Evolutionary conservation across 345 rosid genomes (phyloP).

Genomic region (Zanthoxylum bungeanum): DNA sequence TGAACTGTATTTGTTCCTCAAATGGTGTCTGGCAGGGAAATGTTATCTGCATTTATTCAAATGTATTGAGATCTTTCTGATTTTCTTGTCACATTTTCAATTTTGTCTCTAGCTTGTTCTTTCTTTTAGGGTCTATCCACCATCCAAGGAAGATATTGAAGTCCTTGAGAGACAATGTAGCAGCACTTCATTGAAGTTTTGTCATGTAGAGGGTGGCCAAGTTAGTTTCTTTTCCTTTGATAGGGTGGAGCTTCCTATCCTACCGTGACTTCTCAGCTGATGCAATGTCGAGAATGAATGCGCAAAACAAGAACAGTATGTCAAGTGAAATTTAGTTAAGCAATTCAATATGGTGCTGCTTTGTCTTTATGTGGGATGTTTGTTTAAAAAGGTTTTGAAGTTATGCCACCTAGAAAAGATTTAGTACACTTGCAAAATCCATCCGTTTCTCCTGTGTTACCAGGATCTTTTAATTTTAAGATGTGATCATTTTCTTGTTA

Average conservation of each 20-base stretch:
- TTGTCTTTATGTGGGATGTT: neutral
- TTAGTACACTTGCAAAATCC: neutral
- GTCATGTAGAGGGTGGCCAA: too few relatives aligned
- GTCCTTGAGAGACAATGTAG: too few relatives aligned
- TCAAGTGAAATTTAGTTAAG: too few relatives aligned
- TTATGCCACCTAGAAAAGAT: neutral
- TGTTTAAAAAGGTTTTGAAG: neutral
- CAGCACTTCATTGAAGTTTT: too few relatives aligned
- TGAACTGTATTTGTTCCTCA: too few relatives aligned
- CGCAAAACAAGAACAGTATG: neutral
- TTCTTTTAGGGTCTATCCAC: too few relatives aligned
- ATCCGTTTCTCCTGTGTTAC: neutral
- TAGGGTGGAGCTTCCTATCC: too few relatives aligned
- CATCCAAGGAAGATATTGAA: too few relatives aligned
- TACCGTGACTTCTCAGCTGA: slow-evolving; percentile 35
- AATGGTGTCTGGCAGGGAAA: neutral
- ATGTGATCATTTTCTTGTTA: neutral
- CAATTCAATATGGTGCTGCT: too few relatives aligned
- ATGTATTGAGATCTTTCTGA: too few relatives aligned
- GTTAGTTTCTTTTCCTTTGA: too few relatives aligned
- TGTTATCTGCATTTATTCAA: neutral
- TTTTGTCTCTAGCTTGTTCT: too few relatives aligned
- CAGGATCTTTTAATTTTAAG: neutral
- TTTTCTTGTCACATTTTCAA: neutral
- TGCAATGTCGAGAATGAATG: neutral